Evolutionary conservation across 176 grass and related monocot genomes (phyloP).

Genomic region (Oryza meridionalis): DNA sequence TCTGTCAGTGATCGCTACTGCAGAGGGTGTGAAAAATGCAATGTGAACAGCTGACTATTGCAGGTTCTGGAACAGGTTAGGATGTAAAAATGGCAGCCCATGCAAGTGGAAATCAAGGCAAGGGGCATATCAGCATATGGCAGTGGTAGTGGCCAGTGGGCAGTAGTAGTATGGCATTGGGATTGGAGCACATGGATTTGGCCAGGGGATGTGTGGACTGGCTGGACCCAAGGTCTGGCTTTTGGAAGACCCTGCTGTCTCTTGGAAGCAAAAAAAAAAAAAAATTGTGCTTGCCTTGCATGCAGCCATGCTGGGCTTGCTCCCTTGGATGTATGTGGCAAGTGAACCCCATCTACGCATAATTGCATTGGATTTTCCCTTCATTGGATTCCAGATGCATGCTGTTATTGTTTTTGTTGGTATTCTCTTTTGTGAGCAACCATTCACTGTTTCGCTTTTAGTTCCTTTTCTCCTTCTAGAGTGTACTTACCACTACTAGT

Average conservation of each 20-base stretch:
- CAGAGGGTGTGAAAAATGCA: too few relatives aligned
- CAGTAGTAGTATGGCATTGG: not conserved
- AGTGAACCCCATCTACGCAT: conserved; percentile 5
- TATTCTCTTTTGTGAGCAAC: not conserved
- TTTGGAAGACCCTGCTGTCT: conserved; percentile 23
- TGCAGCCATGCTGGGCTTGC: not conserved
- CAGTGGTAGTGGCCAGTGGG: not conserved
- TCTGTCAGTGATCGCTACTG: too few relatives aligned
- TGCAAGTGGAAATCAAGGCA: conserved; percentile 21
- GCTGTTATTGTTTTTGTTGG: not conserved
- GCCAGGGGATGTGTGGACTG: conserved; percentile 23
- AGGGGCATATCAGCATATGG: conserved; percentile 5
- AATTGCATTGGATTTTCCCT: not conserved
- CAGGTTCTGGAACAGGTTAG: not conserved
- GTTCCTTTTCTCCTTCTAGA: not conserved
- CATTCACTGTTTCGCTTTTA: not conserved
- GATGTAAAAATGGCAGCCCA: conserved; percentile 19
- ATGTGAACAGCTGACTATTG: not conserved
- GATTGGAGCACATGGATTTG: conserved; percentile 55
- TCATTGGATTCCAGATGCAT: conserved; percentile 39
- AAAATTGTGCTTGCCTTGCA: not conserved
- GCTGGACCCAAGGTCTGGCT: not conserved
- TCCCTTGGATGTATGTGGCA: conserved; percentile 39
- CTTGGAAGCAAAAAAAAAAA: conserved; percentile 4
- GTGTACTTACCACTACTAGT: not conserved